Conservation (phyloP, 805 yeast species). For the Kurtzmaniella fragi region DNA sequence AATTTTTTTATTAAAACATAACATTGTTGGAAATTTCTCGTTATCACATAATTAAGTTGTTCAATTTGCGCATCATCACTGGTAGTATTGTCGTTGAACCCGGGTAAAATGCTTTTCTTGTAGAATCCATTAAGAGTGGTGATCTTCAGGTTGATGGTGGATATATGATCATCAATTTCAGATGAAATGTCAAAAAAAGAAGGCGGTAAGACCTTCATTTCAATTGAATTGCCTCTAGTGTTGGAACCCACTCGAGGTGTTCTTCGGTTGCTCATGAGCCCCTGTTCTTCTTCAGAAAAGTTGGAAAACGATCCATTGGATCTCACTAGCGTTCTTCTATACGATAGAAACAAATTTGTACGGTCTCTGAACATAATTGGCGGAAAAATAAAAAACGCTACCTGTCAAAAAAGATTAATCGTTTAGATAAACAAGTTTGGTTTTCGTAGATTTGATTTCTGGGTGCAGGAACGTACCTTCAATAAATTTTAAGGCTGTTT, state of each 20-base stretch:
- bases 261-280: constrained; percentile 41
- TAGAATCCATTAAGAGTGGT: constrained; percentile 64
- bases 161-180: constrained; percentile 62
- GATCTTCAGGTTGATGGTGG: constrained; percentile 48
- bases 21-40: constrained; percentile 72
- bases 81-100: constrained; percentile 72
- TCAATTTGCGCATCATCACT: constrained; percentile 74
- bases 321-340: constrained; percentile 84
- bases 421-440: not conserved
- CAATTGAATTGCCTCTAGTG: constrained; percentile 36
- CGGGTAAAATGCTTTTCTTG: constrained; percentile 79
- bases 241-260: not conserved
- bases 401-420: not conserved
- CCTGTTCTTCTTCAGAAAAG: constrained; percentile 53
- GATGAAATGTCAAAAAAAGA: constrained; percentile 68
- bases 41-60: constrained; percentile 65
- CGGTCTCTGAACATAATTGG: constrained; percentile 85
- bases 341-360: constrained; percentile 86
- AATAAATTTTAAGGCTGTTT: no score
- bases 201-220: constrained; percentile 68
- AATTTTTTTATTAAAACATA: constrained; percentile 72
- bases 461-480: no score
- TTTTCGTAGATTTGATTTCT: not conserved
- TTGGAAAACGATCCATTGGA: constrained; percentile 16
- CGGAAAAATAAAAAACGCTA: not conserved